A percentile compares a stretch with the other conserved stretches of the same genome.
Evolutionary conservation across 2,329 filamentous ascomycete species (phyloP).

Genomic region (Ramularia collo-cygni): DNA sequence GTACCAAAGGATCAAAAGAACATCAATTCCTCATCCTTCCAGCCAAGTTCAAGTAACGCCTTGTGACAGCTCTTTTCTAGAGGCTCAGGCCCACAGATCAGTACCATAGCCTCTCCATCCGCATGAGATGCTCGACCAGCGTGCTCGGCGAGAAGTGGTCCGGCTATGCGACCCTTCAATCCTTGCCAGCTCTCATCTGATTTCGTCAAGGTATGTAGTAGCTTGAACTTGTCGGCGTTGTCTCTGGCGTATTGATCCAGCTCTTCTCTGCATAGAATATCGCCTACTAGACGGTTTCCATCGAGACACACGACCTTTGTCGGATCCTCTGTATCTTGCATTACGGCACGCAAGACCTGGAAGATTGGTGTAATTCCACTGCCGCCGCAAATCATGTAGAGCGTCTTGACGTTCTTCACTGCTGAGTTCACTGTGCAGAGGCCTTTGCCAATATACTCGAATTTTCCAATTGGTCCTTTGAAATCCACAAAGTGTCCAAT

Average conservation of each 20-base stretch:
- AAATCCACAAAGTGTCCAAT: slow-evolving; percentile 70
- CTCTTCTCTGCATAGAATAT: slow-evolving; percentile 73
- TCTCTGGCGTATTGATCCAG: slow-evolving; percentile 56
- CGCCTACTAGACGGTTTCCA: slow-evolving; percentile 68
- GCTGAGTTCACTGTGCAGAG: slow-evolving; percentile 54
- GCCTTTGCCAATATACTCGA: slow-evolving; percentile 68
- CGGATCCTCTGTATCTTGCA: slow-evolving; percentile 55
- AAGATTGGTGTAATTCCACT: slow-evolving; percentile 91
- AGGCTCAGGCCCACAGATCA: slow-evolving; percentile 72
- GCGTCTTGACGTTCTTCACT: slow-evolving; percentile 51
- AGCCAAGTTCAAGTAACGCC: slow-evolving; percentile 57
- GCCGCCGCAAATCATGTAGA: slow-evolving; percentile 83
- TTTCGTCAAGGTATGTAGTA: slow-evolving; percentile 64
- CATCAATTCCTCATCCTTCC: slow-evolving; percentile 64
- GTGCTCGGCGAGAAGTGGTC: slow-evolving; percentile 55
- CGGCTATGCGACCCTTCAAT: slow-evolving; percentile 58
- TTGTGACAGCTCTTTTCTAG: slow-evolving; percentile 62
- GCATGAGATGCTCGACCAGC: slow-evolving; percentile 31
- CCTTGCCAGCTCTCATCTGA: slow-evolving; percentile 62
- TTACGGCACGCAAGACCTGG: slow-evolving; percentile 69
- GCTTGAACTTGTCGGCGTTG: slow-evolving; percentile 51
- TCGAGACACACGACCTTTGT: slow-evolving; percentile 69
- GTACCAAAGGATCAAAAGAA: slow-evolving; percentile 54
- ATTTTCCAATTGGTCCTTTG: slow-evolving; percentile 82
- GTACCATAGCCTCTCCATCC: slow-evolving; percentile 50